Percentiles rank a stretch among this genome's conserved stretches.
These are phyloP conservation scores for Russula brevipes DNA, from an alignment of 768 basidiomycete species.

Conservation along the genomic window DNA sequence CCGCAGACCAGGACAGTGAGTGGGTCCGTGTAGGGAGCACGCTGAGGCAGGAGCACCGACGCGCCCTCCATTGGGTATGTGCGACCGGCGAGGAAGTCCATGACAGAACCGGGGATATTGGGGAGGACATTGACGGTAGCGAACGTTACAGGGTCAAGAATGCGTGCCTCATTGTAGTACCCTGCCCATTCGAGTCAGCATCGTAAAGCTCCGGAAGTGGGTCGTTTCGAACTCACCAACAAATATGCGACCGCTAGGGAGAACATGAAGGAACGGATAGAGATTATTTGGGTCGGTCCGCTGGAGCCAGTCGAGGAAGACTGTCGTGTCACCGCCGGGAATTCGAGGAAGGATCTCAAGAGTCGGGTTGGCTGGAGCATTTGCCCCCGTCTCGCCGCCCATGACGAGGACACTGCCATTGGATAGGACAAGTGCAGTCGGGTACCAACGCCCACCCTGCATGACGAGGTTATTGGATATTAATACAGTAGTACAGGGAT, in stretches of 20 bases:
- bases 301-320: constrained; percentile 59
- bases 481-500: neutral
- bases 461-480: neutral
- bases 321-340: constrained; percentile 52
- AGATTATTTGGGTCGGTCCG: constrained; percentile 77
- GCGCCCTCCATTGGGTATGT: constrained; percentile 76
- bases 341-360: constrained; percentile 69
- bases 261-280: constrained; percentile 70
- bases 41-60: constrained; percentile 62
- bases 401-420: constrained; percentile 73
- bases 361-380: constrained; percentile 60
- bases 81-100: constrained; percentile 64
- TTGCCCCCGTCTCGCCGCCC: constrained; percentile 72
- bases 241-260: constrained; percentile 67
- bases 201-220: neutral
- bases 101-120: constrained; percentile 71
- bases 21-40: constrained; percentile 69
- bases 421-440: constrained; percentile 58
- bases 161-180: constrained; percentile 78
- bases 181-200: constrained; percentile 34
- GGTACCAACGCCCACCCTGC: constrained; percentile 68
- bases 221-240: constrained; percentile 46
- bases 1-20: constrained; percentile 69
- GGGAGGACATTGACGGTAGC: constrained; percentile 55
- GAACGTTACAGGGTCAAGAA: constrained; percentile 63